Conservation (phyloP, 208 protist species). For the Sergeia podlipaevii region DNA sequence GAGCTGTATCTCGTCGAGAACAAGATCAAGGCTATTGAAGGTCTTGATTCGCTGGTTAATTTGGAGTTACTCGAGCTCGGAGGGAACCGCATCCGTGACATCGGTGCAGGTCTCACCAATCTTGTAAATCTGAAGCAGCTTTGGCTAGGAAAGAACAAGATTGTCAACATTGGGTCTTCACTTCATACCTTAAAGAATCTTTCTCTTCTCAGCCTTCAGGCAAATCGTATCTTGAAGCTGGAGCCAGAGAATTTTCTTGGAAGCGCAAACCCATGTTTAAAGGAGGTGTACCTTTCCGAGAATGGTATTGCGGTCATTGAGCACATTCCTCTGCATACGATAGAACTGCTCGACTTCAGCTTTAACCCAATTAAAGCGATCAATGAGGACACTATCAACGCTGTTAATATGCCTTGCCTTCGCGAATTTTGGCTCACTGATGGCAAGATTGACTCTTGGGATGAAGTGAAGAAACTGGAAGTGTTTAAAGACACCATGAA, state of each 20-base stretch:
- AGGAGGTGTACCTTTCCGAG: constrained; percentile 80
- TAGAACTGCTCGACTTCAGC: constrained; percentile 72
- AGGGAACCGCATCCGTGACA: constrained; percentile 81
- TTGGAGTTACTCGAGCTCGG: constrained; percentile 88
- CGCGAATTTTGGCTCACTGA: constrained; percentile 91
- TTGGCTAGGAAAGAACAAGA: constrained; percentile 93
- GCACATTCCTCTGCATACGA: constrained; percentile 46
- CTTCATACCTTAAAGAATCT: constrained; percentile 55
- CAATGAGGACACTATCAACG: constrained; percentile 58
- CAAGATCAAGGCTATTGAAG: constrained; percentile 87
- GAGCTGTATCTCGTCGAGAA: constrained; percentile 92
- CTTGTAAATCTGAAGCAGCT: constrained; percentile 70
- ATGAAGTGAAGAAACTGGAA: constrained; percentile 72
- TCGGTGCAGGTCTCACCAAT: constrained; percentile 61
- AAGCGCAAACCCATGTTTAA: constrained; percentile 46
- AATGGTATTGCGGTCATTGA: constrained; percentile 76
- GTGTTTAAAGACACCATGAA: constrained; percentile 53
- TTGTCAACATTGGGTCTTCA: constrained; percentile 52
- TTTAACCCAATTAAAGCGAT: constrained; percentile 82
- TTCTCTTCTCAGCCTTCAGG: constrained; percentile 76
- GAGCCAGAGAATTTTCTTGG: constrained; percentile 56
- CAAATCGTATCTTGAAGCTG: constrained; percentile 80
- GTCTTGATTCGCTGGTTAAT: constrained; percentile 72
- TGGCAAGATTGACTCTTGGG: constrained; percentile 76
- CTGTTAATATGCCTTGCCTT: constrained; percentile 60